Percentiles rank a stretch among this genome's conserved stretches.
phyloP scores from a whole-genome alignment of 768 basidiomycete genomes.

The Gelatoporia subvermispora region DNA sequence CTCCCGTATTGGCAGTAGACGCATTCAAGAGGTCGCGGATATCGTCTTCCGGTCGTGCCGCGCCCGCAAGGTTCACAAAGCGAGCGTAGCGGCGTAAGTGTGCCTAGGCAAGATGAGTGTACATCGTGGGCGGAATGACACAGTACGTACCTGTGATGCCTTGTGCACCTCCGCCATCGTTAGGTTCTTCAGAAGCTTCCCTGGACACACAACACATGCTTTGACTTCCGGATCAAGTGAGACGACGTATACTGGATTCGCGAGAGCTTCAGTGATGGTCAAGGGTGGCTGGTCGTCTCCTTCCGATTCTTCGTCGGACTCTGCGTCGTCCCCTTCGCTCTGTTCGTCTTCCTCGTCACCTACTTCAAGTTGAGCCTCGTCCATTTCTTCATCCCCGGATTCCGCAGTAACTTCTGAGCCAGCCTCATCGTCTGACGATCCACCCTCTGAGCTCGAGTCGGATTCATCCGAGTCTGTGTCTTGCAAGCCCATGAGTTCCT shows the following conservation, averaged over 20 bases:
- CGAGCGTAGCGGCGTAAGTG: slow-evolving; percentile 58
- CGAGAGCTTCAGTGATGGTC: slow-evolving; percentile 54
- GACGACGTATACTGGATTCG: slow-evolving; percentile 58
- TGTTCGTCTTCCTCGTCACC: slow-evolving; percentile 15
- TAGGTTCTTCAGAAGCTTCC: slow-evolving; percentile 60
- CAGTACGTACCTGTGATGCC: slow-evolving; percentile 55
- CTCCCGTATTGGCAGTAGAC: slow-evolving; percentile 3
- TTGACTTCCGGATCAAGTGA: slow-evolving; percentile 50
- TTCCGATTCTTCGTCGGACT: slow-evolving; percentile 24
- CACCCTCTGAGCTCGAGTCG: slow-evolving; percentile 36
- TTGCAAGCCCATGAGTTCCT: slow-evolving; percentile 58
- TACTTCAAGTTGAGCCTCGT: slow-evolving; percentile 17
- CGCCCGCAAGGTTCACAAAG: slow-evolving; percentile 38
- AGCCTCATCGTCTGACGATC: slow-evolving; percentile 22
- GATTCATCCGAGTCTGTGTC: slow-evolving; percentile 75
- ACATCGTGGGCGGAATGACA: slow-evolving; percentile 1
- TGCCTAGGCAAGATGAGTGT: slow-evolving; percentile 36
- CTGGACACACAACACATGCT: slow-evolving; percentile 66
- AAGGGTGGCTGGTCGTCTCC: slow-evolving; percentile 33
- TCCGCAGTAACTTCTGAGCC: slow-evolving; percentile 11
- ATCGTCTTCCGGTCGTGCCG: slow-evolving; percentile 38
- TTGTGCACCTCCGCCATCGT: slow-evolving; percentile 55
- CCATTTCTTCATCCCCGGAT: slow-evolving; percentile 7
- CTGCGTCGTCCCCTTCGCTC: slow-evolving; percentile 18
- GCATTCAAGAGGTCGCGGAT: slow-evolving; percentile 39